A percentile compares a stretch with the other conserved stretches of the same genome.
phyloP scores from a whole-genome alignment of 73 alveolate species.

The Urostyla sp. region DNA sequence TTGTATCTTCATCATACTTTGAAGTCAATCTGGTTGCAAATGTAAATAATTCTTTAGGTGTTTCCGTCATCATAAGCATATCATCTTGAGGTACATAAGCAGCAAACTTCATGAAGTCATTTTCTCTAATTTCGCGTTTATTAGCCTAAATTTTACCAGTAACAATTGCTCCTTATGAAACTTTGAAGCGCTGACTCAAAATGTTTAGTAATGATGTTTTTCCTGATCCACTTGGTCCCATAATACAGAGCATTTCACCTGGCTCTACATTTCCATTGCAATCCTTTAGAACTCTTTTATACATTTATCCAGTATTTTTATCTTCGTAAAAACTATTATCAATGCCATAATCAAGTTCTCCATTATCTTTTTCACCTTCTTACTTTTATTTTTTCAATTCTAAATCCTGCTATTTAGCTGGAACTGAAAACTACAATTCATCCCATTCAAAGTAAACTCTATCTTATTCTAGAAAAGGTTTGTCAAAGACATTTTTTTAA shows the following conservation, averaged over 20 bases:
- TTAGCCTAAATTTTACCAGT: conserved; percentile 30
- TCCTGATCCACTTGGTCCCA: conserved; percentile 76
- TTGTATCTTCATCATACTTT: neutral
- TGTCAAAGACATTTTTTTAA: too few species aligned
- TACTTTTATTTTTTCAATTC: too few species aligned
- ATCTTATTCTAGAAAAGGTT: too few species aligned
- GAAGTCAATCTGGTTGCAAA: conserved; percentile 35
- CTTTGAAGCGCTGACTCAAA: conserved; percentile 31
- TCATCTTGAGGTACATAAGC: conserved; percentile 59
- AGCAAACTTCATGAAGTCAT: conserved; percentile 45
- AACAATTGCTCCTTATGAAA: neutral
- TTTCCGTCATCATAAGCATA: conserved; percentile 21
- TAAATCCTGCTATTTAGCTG: too few species aligned
- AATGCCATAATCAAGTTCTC: too few species aligned
- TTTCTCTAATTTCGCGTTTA: neutral
- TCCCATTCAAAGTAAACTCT: too few species aligned
- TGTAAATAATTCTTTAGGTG: conserved; percentile 22
- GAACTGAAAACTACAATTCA: too few species aligned
- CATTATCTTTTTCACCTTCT: too few species aligned
- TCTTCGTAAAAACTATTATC: too few species aligned
- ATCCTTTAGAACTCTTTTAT: conserved; percentile 18
- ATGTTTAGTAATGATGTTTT: conserved; percentile 65
- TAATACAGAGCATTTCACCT: conserved; percentile 50
- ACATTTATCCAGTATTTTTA: too few species aligned
- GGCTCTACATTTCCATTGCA: conserved; percentile 47